Conservation (phyloP, 2,329 filamentous ascomycete species). For the Neonectria hederae region DNA sequence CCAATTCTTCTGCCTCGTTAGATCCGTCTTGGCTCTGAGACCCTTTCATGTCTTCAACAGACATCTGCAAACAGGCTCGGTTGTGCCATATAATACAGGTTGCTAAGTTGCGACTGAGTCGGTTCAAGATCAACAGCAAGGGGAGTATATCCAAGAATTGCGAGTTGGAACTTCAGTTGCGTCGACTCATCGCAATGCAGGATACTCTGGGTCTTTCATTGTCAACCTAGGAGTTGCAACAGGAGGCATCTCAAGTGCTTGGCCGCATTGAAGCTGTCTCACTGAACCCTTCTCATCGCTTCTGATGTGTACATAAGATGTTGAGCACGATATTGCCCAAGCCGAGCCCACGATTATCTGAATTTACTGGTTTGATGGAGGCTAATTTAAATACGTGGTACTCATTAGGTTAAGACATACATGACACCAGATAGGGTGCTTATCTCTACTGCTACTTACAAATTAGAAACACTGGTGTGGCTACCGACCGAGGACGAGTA, state of each 20-base stretch:
- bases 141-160: conserved; percentile 39
- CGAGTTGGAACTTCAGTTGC: conserved; percentile 26
- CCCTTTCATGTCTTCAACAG: conserved; percentile 30
- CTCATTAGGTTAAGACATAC: no score
- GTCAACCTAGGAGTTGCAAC: conserved; percentile 29
- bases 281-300: conserved; percentile 13
- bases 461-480: no score
- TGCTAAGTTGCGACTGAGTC: neutral
- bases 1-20: neutral
- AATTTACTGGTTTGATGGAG: no score
- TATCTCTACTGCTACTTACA: no score
- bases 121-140: conserved; percentile 41
- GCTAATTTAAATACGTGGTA: no score
- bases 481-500: no score
- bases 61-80: conserved; percentile 26
- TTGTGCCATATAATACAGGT: neutral
- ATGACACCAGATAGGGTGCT: no score
- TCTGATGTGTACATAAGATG: no score
- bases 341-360: no score
- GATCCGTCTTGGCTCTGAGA: conserved; percentile 42
- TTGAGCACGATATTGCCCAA: no score
- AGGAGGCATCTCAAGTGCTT: conserved; percentile 27
- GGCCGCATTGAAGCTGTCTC: conserved; percentile 17
- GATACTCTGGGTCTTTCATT: conserved; percentile 24
- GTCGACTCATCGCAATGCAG: conserved; percentile 27